These are phyloP conservation scores for Aspergillus sojae DNA, from an alignment of 2,329 filamentous ascomycete species.

Conservation along the genomic window DNA sequence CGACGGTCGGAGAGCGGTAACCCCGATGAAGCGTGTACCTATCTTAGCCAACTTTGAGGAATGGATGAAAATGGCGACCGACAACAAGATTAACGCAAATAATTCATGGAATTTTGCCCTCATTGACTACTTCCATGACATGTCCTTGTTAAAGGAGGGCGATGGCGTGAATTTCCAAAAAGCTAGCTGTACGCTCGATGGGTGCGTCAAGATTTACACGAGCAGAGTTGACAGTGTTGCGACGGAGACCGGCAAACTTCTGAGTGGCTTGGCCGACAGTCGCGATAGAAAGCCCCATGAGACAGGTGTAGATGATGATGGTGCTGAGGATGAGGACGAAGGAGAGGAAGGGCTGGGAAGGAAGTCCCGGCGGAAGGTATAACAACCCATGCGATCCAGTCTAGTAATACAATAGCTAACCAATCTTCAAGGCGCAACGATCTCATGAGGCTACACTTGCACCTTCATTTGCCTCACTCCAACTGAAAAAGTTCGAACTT, in stretches of 20 bases:
- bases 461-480: slow-evolving; percentile 81
- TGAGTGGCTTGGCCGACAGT: slow-evolving; percentile 85
- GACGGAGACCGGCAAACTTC: slow-evolving; percentile 90
- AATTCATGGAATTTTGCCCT: slow-evolving; percentile 99
- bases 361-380: slow-evolving; percentile 71
- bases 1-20: slow-evolving; percentile 72
- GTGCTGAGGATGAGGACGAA: slow-evolving; percentile 62
- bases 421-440: slow-evolving; percentile 53
- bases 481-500: slow-evolving; percentile 95
- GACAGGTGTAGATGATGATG: slow-evolving; percentile 62
- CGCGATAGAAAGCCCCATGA: slow-evolving; percentile 70
- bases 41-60: slow-evolving; percentile 98
- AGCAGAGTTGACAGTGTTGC: slow-evolving; percentile 97
- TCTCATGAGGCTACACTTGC: slow-evolving; percentile 93
- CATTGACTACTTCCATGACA: slow-evolving; percentile 99
- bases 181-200: slow-evolving; percentile 94
- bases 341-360: slow-evolving; percentile 51
- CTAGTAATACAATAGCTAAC: slow-evolving; percentile 21
- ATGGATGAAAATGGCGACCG: slow-evolving; percentile 99
- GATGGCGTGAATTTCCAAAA: slow-evolving; percentile 99
- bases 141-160: slow-evolving; percentile 94
- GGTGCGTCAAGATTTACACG: slow-evolving; percentile 99
- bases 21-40: slow-evolving; percentile 93
- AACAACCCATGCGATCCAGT: background rate
- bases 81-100: slow-evolving; percentile 97